Base-by-base conservation (phyloP, 208 protist species). In the Porcisia hertigi region DNA sequence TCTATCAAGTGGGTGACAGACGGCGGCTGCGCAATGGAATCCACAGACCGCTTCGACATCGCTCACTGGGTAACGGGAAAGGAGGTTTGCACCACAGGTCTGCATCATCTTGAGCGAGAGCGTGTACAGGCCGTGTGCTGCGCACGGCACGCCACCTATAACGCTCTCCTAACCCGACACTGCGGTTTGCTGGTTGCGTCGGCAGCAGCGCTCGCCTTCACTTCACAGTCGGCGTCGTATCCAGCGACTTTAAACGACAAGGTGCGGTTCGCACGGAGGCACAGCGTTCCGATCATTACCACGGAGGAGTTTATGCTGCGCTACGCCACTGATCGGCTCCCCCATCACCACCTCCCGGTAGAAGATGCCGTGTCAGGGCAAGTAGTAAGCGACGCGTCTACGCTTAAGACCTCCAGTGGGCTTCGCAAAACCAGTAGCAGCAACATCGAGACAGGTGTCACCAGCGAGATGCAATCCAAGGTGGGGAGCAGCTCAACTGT, bases 131-230 rank as follows among this genome's bases (percentile, higher is more conserved):
- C 69, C 1, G 65, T 88, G 8, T 87, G 83, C 45, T 36, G 58
- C 2, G 47, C 67, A 20, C 75, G 73, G 49, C 62, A 79, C 25
- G 86, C 85, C 30, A 70, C 11, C 20, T 94, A 86, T 77, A 87
- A 81, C 55, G 16, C 69, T 16, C 36, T 75, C 4, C 75, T 94
- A 39, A 88, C 82, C 25, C 71, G 71, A 16, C 71, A 72, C 14
- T 92, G 88, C 63, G 67, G 66, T 18, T 39, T 92, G 8, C 77
- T 94, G 4, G 79, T 94, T 7, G 64, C 87, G 14, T 74, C 88
- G 18, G 41, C 73, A 36, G 34, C 64, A 4, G 16, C 34, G 47
- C 60, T 79, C 34, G 54, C 49, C 49, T 53, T 62, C 30, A 76
- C 71, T 3, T 62, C 72, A 23, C 47, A 55, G 20, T 60, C 70